Base-by-base conservation (phyloP, 2,329 filamentous ascomycete genomes). In the Periconia macrospinosa region DNA sequence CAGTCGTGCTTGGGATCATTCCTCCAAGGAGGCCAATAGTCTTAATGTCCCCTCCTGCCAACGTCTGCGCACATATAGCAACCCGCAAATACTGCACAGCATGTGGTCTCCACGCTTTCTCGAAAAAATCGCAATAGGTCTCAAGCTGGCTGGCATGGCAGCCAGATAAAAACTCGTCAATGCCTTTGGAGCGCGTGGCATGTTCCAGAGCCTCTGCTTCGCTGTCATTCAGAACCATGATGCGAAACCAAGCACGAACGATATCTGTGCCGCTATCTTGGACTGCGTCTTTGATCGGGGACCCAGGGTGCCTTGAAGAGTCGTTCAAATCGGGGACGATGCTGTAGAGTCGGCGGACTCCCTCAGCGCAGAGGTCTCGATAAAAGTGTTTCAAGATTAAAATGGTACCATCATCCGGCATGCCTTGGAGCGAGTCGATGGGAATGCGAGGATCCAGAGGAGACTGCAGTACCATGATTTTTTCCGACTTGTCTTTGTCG, bases 151-250 rank as follows among this genome's bases (percentile, higher is more conserved):
- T 68, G 0, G 67, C 63, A 30, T 58, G 51, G n/a, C 65, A 68
- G 0, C 65, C 64, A 2, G 41, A 33, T 1, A 70, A 19, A n/a
- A 63, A 70, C 0, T 63, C 60, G 19, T 59, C 33, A 2, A 70
- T 69, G n/a, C 56, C 49, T n/a, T 52, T 58, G 0, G 63, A 63
- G 17, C 58, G 51, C 2, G 62, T 68, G 0, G 65, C 66, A 42
- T 61, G 65, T 40, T 66, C 62, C 0, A 69, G 40, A 1, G 55
- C 49, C 2, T 54, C 47, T 27, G 64, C 63, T 15, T 69, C 66
- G 40, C 67, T 69, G 14, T 68, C 63, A 37, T 70, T 64, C 1
- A 69, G 41, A 1, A 69, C 50, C 65, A 70, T 69, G 33, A 70
- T 69, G 1, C 66, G 54, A 27, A 70, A 68, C 67, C 66, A 68